Base-by-base conservation (phyloP, 805 yeast species). In the Starmerella tilneyi region DNA sequence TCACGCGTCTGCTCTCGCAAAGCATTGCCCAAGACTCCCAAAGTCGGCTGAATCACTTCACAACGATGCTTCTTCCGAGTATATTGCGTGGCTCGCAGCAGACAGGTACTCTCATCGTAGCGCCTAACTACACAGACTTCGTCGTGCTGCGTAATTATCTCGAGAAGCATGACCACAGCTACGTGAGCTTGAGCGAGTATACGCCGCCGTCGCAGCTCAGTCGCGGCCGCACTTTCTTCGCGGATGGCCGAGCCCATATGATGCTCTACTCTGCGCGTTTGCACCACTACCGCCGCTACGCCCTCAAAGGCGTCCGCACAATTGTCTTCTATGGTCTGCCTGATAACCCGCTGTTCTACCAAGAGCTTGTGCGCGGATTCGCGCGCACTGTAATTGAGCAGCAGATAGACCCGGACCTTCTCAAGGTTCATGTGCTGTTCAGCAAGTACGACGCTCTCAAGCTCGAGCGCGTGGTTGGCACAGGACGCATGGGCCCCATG, bases 181-280 rank as follows among this genome's bases (percentile, higher is more conserved):
- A 81, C 59, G 82, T 77, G 12, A 76, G 81, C 31, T 69, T 84
- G 37, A 85, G 88, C 60, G 98, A 92, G 63, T 92, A 92, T 63
- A 72, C 94, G 2, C 63, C 75, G 1, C 81, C 76, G 51, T 69
- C 81, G n/a, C 79, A 81, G 46, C 61, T 84, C 27, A 75, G 85
- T 1, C 70, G 84, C 39, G 75, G 79, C 16, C 72, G 97, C 53
- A 72, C 84, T 7, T 65, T 72, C 30, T 92, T 92, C 59, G 75
- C 73, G 26, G 71, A 75, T 33, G 75, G 77, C 2, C 72, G 78
- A 45, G 66, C 69, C 24, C 79, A 82, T 56, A 71, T 89, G 22
- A 61, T 92, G 67, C 64, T 92, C n/a, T 89, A 89, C 63, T 84
- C 96, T 0, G 97, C 89, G 58, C 79, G 98, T 71, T 68, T 89